Evolutionary conservation across 2,329 filamentous ascomycete genomes (phyloP), one percentile per base, ranked within the genome.

Genomic region (Fusarium pininemorale): DNA sequence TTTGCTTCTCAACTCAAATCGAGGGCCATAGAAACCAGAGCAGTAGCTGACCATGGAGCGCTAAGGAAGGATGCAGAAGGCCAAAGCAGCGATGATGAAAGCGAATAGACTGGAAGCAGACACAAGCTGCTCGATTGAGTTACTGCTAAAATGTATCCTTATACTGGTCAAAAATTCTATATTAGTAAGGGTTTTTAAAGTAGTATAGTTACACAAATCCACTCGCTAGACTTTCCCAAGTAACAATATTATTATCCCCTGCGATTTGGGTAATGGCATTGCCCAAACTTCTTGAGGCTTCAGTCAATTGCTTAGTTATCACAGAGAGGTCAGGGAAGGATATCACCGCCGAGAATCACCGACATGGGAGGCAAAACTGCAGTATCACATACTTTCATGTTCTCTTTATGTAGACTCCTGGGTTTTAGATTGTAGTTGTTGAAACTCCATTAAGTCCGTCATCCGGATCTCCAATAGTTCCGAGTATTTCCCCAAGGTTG

Each of bases 151-250:
- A 0, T 1, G 10, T 11, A 18, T 38, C 16, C 5, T 6, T 18
- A 38, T 38, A 11, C 37, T 38, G 3, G 14, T 35, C 2, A 15
- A 35, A 35, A 0, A 35, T 15, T 3, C 3, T 35, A 15, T 35
- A 15, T 35, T 3, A 35, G 7, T 8, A 8, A 35, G 1, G 7
- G 32, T 0, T 35, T 35, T 7, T 12, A 0, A 38, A 20, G 37
- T 7, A 18, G 10, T 38, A 38, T 12, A 38, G 37, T 18, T 6
- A 1, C 37, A 20, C 5, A 10, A 20, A 38, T 11, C 0, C 37
- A 11, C 16, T 38, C 10, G 37, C 1, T 18, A 38, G 10, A 7
- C 10, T 38, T 38, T 2, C 2, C 16, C 37, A 38, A 38, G 16
- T 38, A 38, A 38, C 1, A 18, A 3, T 38, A 18, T 38, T 2